Conservation (phyloP, 2,329 filamentous ascomycete genomes). For the Uncinocarpus reesii region DNA sequence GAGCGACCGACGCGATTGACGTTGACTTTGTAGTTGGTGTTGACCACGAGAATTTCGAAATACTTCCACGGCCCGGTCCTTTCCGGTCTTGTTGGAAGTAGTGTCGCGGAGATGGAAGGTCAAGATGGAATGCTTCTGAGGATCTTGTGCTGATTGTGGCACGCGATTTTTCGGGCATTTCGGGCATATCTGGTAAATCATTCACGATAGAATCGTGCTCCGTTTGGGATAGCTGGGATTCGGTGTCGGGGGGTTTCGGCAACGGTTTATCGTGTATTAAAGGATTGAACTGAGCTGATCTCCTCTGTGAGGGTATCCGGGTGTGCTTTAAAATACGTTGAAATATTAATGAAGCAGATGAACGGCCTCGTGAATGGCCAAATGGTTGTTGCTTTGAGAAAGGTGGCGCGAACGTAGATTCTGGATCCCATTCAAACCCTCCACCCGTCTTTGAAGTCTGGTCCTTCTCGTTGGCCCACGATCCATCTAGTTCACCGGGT, state of each 20-base stretch:
- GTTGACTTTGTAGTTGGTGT: constrained; percentile 13
- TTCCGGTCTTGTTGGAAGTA: neutral
- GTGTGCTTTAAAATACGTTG: constrained; percentile 9
- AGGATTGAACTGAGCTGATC: constrained; percentile 5
- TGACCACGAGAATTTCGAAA: constrained; percentile 16
- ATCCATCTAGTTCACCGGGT: neutral
- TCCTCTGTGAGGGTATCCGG: neutral
- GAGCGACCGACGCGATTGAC: constrained; percentile 11
- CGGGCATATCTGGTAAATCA: constrained; percentile 2
- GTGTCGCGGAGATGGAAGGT: neutral
- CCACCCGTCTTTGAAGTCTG: neutral
- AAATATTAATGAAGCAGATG: constrained; percentile 11
- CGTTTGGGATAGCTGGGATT: neutral
- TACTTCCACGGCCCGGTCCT: neutral
- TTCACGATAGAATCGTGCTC: neutral
- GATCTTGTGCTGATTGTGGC: constrained; percentile 11
- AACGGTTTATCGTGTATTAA: constrained; percentile 6
- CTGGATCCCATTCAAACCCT: constrained; percentile 14
- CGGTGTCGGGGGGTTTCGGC: constrained; percentile 3
- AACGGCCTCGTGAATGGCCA: constrained; percentile 6
- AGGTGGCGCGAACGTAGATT: constrained; percentile 16
- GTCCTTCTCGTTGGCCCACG: constrained; percentile 3
- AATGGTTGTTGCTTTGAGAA: neutral
- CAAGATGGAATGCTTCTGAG: constrained; percentile 1
- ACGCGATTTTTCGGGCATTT: constrained; percentile 8